phyloP scores from a whole-genome alignment of 1,284 basidiomycete species.

The Inonotus obliquus region DNA sequence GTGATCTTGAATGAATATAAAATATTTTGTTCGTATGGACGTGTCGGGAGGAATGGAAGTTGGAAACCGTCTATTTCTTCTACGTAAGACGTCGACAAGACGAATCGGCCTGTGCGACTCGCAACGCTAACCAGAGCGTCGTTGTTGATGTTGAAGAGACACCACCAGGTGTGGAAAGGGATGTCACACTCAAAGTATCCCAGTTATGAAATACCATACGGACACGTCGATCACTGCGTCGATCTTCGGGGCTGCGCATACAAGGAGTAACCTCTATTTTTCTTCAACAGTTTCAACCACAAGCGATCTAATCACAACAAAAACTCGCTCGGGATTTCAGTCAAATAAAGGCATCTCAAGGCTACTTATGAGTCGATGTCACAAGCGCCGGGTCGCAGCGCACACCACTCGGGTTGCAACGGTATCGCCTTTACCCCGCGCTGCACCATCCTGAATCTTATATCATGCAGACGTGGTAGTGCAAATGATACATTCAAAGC shows the following conservation, averaged over 20 bases:
- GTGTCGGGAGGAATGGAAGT: background rate
- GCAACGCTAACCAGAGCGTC: background rate
- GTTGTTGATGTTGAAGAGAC: background rate
- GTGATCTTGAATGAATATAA: slow-evolving; percentile 2
- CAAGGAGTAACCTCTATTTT: slow-evolving; percentile 10
- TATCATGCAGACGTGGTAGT: slow-evolving; percentile 55
- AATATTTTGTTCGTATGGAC: background rate
- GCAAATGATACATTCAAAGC: slow-evolving; percentile 38
- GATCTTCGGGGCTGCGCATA: slow-evolving; percentile 8
- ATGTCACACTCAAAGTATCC: background rate
- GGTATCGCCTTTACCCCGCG: slow-evolving; percentile 55
- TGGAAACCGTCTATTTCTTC: background rate
- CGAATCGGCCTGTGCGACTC: background rate
- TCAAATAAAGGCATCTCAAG: background rate
- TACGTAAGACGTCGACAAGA: background rate
- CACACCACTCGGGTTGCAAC: slow-evolving; percentile 73
- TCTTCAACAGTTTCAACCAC: background rate
- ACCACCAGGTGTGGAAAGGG: background rate
- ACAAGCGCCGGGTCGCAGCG: slow-evolving; percentile 51
- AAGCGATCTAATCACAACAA: background rate
- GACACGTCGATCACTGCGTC: slow-evolving; percentile 4
- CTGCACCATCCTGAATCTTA: slow-evolving; percentile 55
- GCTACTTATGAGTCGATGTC: slow-evolving; percentile 28
- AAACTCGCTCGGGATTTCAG: background rate
- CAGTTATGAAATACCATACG: background rate